Conservation (phyloP, 306 rosid genomes). For the Castanea sativa region DNA sequence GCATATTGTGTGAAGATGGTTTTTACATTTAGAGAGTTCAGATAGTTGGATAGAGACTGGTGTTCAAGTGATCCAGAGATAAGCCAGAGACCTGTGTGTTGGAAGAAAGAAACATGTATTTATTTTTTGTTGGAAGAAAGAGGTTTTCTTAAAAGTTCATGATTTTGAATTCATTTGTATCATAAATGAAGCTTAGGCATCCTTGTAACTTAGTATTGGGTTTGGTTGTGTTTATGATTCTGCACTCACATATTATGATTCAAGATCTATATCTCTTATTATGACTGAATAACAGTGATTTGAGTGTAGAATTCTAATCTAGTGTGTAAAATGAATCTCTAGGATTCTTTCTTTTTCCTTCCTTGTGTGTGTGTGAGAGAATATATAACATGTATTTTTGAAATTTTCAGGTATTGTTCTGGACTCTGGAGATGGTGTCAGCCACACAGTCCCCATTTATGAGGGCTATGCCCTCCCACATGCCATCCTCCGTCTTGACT, state of each 20-base stretch:
- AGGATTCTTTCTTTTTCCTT: background rate
- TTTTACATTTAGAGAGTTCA: background rate
- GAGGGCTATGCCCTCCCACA: slow-evolving; percentile 86
- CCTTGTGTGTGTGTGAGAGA: too few species aligned
- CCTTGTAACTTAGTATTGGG: background rate
- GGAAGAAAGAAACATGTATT: background rate
- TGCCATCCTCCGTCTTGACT: slow-evolving; percentile 84
- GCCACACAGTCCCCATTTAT: slow-evolving; percentile 83
- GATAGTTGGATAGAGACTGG: background rate
- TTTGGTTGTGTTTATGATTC: background rate
- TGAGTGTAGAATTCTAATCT: background rate
- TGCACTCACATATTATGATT: background rate
- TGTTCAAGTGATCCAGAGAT: background rate
- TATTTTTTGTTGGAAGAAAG: too few species aligned
- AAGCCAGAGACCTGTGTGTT: background rate
- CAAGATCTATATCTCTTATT: background rate
- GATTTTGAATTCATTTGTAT: too few species aligned
- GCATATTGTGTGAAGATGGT: background rate
- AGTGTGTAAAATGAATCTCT: background rate
- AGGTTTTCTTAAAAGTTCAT: too few species aligned
- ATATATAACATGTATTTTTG: background rate
- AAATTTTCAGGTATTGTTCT: slow-evolving; percentile 67
- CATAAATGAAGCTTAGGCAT: too few species aligned
- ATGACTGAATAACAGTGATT: background rate
- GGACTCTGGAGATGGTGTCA: slow-evolving; percentile 89